A percentile compares a stretch with the other conserved stretches of the same genome.
Conservation (phyloP, 2,329 filamentous ascomycete species). For the Colletotrichum phormii region DNA sequence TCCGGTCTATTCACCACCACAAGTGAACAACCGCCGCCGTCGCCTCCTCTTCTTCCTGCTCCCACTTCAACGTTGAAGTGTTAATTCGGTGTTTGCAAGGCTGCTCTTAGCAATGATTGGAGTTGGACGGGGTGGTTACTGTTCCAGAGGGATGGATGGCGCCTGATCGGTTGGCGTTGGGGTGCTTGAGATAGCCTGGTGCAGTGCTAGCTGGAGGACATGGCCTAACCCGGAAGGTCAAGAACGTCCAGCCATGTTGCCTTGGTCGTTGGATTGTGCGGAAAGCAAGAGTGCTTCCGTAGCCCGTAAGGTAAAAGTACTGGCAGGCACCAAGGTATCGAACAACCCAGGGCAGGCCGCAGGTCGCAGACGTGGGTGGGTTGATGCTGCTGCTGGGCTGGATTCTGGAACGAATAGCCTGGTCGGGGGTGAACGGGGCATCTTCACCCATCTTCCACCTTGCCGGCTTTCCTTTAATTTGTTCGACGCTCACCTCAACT, state of each 20-base stretch:
- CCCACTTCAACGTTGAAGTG: neutral
- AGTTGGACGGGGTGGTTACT: slow-evolving; percentile 14
- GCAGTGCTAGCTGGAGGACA: slow-evolving; percentile 11
- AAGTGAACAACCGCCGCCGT: neutral
- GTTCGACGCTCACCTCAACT: slow-evolving; percentile 3
- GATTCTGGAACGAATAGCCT: neutral
- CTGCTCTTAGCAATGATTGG: slow-evolving; percentile 24
- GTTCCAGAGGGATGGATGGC: slow-evolving; percentile 30
- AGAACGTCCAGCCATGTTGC: slow-evolving; percentile 3
- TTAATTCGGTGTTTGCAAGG: slow-evolving; percentile 27
- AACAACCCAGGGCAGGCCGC: neutral
- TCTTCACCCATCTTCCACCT: neutral
- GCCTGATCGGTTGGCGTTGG: neutral
- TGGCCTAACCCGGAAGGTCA: slow-evolving; percentile 11
- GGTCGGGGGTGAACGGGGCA: neutral
- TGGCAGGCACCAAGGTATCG: neutral
- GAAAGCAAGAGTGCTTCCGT: neutral
- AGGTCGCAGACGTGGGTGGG: neutral
- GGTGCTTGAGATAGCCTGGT: slow-evolving; percentile 18
- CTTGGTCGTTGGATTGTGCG: neutral
- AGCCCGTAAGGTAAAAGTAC: too few species aligned
- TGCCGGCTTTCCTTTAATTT: neutral
- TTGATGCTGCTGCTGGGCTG: neutral
- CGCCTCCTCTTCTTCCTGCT: neutral
- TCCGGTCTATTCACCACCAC: neutral